Percentiles rank a stretch among this genome's conserved stretches.
Conservation (phyloP, 1,284 basidiomycete genomes). For the Tetrapyrgos nigripes region DNA sequence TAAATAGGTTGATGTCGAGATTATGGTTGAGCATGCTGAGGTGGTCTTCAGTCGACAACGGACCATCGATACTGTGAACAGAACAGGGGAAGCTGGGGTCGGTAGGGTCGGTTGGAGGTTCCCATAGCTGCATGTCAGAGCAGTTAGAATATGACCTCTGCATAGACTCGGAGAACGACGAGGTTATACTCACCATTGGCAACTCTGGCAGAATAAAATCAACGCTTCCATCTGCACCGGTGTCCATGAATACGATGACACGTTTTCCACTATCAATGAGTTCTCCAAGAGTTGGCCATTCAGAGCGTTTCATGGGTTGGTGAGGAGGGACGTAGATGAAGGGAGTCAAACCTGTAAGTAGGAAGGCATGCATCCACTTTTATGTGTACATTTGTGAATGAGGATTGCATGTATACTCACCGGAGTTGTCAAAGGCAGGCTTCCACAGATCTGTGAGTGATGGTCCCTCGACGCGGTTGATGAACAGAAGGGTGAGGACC, state of each 20-base stretch:
- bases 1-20: slow-evolving; percentile 46
- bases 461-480: slow-evolving; percentile 70
- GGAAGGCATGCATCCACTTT: not conserved
- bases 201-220: slow-evolving; percentile 74
- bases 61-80: slow-evolving; percentile 66
- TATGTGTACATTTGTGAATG: not conserved
- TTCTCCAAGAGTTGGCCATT: slow-evolving; percentile 81
- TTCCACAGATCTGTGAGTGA: slow-evolving; percentile 57
- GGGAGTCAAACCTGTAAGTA: slow-evolving; percentile 57
- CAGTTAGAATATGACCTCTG: too few relatives aligned
- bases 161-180: not conserved
- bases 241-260: slow-evolving; percentile 78
- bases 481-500: slow-evolving; percentile 74
- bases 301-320: slow-evolving; percentile 54
- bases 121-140: slow-evolving; percentile 64
- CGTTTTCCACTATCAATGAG: slow-evolving; percentile 71
- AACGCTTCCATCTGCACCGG: slow-evolving; percentile 48
- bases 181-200: slow-evolving; percentile 50
- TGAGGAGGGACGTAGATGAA: slow-evolving; percentile 66
- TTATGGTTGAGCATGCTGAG: slow-evolving; percentile 67
- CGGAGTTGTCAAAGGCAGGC: slow-evolving; percentile 60
- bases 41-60: slow-evolving; percentile 54
- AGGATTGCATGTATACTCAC: slow-evolving; percentile 21
- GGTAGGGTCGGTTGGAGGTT: slow-evolving; percentile 74
- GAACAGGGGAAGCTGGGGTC: slow-evolving; percentile 71